Percentiles rank a stretch among this genome's conserved stretches.
Evolutionary conservation across 768 basidiomycete genomes (phyloP).

Genomic region (Gloeophyllum trabeum): DNA sequence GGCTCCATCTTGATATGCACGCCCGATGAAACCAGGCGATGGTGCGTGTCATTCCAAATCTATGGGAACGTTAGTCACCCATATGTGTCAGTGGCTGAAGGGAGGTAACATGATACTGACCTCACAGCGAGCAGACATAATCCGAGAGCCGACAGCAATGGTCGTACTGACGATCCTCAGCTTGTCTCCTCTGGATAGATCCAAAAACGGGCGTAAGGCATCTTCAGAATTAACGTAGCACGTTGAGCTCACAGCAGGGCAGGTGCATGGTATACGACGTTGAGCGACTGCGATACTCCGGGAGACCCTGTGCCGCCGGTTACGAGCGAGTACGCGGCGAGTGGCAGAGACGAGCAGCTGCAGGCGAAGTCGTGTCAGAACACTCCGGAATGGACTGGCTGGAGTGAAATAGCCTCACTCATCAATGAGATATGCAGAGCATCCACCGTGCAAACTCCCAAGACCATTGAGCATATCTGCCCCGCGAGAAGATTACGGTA

Average conservation of each 20-base stretch:
- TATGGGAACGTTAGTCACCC: conserved; percentile 14
- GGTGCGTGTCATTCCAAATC: conserved; percentile 30
- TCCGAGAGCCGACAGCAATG: conserved; percentile 10
- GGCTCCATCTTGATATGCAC: conserved; percentile 28
- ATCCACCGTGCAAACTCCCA: conserved; percentile 13
- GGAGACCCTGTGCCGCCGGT: not conserved
- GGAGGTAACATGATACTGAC: too few relatives aligned
- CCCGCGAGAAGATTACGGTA: not conserved
- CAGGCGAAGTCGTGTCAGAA: not conserved
- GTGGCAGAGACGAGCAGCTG: conserved; percentile 11
- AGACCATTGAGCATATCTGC: conserved; percentile 16
- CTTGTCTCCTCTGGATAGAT: conserved; percentile 8
- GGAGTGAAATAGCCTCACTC: conserved; percentile 6
- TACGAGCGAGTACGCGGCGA: conserved; percentile 2
- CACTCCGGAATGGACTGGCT: not conserved
- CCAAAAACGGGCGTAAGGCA: not conserved
- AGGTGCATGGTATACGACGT: conserved; percentile 11
- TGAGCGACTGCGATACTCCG: conserved; percentile 10
- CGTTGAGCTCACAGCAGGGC: conserved; percentile 9
- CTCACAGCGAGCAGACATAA: conserved; percentile 13
- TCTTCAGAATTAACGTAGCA: too few relatives aligned
- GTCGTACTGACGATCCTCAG: conserved; percentile 13
- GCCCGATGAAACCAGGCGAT: conserved; percentile 29
- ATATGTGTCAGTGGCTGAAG: conserved; percentile 24
- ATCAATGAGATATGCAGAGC: conserved; percentile 14